These are phyloP conservation scores for Eryngium alpinum DNA, from an alignment of 140 eudicot species.

Conservation along the genomic window DNA sequence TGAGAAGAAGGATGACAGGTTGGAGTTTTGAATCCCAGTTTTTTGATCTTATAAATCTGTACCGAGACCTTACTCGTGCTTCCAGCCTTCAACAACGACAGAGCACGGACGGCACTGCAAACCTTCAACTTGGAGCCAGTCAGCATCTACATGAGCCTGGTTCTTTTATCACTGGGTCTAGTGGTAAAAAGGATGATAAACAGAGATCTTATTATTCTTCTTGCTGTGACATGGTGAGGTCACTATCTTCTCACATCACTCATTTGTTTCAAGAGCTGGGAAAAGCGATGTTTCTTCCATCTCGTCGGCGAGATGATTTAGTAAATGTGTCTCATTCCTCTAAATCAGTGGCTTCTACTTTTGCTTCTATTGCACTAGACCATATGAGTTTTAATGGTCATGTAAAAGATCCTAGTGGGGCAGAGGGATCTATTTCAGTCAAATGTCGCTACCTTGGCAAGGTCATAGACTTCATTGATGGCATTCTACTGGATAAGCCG, in stretches of 20 bases:
- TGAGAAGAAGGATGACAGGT: conserved; percentile 85
- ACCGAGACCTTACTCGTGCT: conserved; percentile 80
- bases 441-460: conserved; percentile 91
- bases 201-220: conserved; percentile 68
- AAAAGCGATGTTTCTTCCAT: conserved; percentile 84
- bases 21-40: conserved; percentile 93
- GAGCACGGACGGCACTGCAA: conserved; percentile 28
- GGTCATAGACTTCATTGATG: conserved; percentile 77
- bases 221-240: conserved; percentile 77
- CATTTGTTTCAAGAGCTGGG: conserved; percentile 96
- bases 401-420: conserved; percentile 54
- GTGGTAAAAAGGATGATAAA: conserved; percentile 46
- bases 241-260: conserved; percentile 72
- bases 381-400: conserved; percentile 83
- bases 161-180: conserved; percentile 32
- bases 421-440: conserved; percentile 69
- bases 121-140: conserved; percentile 38
- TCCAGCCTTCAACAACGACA: conserved; percentile 52
- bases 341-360: conserved; percentile 74
- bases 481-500: conserved; percentile 73
- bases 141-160: conserved; percentile 38
- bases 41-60: conserved; percentile 71
- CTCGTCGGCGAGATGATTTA: conserved; percentile 84
- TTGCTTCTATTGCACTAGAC: conserved; percentile 64
- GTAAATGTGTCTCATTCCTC: conserved; percentile 69